A percentile compares a stretch with the other conserved stretches of the same genome.
Conservation (phyloP, 371 early-diverging fungal species). For the Furculomyces boomerangus region DNA sequence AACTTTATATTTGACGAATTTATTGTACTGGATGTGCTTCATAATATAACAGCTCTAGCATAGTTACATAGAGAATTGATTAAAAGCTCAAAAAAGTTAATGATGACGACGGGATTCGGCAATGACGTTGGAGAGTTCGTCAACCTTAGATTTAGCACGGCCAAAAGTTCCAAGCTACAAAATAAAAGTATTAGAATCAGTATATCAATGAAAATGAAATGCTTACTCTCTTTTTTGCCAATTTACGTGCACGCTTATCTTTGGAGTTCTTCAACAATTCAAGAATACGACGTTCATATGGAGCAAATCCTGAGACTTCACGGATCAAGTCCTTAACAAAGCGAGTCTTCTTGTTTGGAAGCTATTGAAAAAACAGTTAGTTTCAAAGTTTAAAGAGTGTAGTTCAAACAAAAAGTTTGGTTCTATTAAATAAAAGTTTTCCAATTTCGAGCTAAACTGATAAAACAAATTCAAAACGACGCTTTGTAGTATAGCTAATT, state of each 20-base stretch:
- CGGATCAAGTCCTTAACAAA: constrained; percentile 89
- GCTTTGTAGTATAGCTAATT: too few species aligned
- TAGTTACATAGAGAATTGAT: too few species aligned
- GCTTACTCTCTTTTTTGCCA: constrained; percentile 78
- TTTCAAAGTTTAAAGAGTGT: too few species aligned
- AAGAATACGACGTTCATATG: constrained; percentile 97
- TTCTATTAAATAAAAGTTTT: too few species aligned
- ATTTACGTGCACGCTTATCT: constrained; percentile 98
- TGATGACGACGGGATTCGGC: constrained; percentile 82
- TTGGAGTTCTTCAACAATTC: constrained; percentile 99
- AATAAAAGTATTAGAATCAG: constrained; percentile 2
- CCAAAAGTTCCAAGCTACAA: constrained; percentile 79
- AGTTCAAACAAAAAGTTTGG: too few species aligned
- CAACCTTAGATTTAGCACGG: constrained; percentile 98
- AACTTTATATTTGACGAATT: too few species aligned
- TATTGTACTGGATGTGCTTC: too few species aligned
- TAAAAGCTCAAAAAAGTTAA: constrained; percentile 3
- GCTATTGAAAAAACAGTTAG: constrained; percentile 6
- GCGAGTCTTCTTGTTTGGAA: constrained; percentile 47
- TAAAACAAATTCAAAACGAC: too few species aligned
- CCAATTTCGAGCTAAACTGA: too few species aligned
- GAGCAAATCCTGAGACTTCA: constrained; percentile 95
- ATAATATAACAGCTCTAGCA: too few species aligned
- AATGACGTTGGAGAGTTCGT: constrained; percentile 85
- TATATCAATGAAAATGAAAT: not conserved